Evolutionary conservation across 139 green algal genomes (phyloP).

Genomic region (Diplosphaera chodatii): DNA sequence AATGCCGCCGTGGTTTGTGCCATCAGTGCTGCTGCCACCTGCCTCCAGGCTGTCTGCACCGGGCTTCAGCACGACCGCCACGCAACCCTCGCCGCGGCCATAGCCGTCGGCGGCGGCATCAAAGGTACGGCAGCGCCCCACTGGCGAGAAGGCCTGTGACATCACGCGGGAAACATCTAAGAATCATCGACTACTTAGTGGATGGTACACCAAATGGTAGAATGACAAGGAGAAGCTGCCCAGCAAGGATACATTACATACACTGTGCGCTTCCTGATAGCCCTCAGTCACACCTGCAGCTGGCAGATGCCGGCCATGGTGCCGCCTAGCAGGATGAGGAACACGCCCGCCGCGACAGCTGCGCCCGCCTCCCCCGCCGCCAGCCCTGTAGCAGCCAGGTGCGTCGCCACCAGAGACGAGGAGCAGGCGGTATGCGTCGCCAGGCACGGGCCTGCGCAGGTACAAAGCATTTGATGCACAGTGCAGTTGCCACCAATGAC

Average conservation of each 20-base stretch:
- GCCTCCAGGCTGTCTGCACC: neutral
- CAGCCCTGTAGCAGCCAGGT: constrained; percentile 39
- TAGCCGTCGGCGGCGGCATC: constrained; percentile 45
- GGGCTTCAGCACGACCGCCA: constrained; percentile 7
- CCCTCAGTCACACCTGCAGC: constrained; percentile 2
- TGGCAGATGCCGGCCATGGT: constrained; percentile 29
- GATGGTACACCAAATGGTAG: too few species aligned
- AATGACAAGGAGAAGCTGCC: too few species aligned
- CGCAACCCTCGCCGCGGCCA: constrained; percentile 35
- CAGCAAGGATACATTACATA: too few species aligned
- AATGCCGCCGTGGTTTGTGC: neutral
- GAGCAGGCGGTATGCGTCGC: constrained; percentile 74
- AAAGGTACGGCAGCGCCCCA: constrained; percentile 47
- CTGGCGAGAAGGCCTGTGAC: constrained; percentile 5
- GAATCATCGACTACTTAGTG: too few species aligned
- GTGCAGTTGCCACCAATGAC: too few species aligned
- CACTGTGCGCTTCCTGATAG: too few species aligned
- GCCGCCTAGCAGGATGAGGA: constrained; percentile 18
- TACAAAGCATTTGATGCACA: too few species aligned
- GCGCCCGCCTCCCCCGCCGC: constrained; percentile 1
- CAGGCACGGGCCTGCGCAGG: constrained; percentile 1
- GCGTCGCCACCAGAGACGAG: constrained; percentile 67
- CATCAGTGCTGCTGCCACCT: neutral
- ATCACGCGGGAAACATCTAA: too few species aligned
- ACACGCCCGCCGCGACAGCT: constrained; percentile 28